Conservation (phyloP, 164 flowering plant species). For the Taxillus chinensis region DNA sequence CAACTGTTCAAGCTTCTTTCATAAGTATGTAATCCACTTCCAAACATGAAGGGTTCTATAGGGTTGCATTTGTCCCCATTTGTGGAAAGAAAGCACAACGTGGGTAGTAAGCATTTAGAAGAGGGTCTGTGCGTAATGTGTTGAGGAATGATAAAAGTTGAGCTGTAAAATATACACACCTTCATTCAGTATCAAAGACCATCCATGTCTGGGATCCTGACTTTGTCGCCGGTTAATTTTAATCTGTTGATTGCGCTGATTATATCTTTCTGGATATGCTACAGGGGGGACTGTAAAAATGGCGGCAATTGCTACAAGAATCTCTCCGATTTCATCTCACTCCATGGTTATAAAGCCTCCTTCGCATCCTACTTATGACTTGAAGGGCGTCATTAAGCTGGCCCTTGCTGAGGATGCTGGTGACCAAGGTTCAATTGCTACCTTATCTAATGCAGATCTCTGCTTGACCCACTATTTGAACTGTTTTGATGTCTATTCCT, state of each 20-base stretch:
- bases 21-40: no score
- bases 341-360: conserved; percentile 45
- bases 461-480: neutral
- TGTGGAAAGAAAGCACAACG: no score
- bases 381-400: conserved; percentile 55
- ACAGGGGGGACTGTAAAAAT: conserved; percentile 24
- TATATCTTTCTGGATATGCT: neutral
- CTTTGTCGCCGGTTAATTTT: conserved; percentile 4
- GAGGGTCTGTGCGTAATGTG: no score
- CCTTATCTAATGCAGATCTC: neutral
- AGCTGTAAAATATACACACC: no score
- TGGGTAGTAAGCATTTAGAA: no score
- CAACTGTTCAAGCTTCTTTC: no score
- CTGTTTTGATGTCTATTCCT: neutral
- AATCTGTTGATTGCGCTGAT: no score
- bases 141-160: no score
- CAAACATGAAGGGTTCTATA: no score
- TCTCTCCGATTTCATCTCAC: conserved; percentile 12
- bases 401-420: conserved; percentile 85
- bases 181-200: neutral
- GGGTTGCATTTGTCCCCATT: no score
- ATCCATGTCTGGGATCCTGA: conserved; percentile 9
- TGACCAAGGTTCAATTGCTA: conserved; percentile 28
- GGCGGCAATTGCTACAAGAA: conserved; percentile 20
- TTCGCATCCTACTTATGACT: conserved; percentile 70